Conservation (phyloP, 768 basidiomycete species). For the Mycena belliarum region DNA sequence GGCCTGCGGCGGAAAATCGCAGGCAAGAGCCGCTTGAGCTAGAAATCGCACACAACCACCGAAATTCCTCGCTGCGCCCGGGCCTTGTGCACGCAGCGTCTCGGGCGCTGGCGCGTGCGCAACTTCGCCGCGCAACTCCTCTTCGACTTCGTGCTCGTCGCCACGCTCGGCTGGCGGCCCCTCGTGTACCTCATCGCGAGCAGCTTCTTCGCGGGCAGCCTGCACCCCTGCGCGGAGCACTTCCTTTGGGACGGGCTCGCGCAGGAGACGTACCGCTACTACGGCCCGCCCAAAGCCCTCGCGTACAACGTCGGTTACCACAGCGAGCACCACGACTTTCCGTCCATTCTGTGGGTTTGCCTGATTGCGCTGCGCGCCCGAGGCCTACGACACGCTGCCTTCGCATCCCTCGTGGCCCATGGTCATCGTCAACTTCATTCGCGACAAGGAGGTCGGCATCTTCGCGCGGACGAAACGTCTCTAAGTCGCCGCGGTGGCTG, state of each 20-base stretch:
- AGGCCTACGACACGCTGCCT: slow-evolving; percentile 89
- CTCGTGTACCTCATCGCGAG: slow-evolving; percentile 83
- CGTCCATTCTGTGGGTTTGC: slow-evolving; percentile 92
- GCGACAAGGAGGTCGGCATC: slow-evolving; percentile 85
- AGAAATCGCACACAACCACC: too few relatives aligned
- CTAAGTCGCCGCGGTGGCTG: slow-evolving; percentile 28
- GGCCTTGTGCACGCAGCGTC: slow-evolving; percentile 83
- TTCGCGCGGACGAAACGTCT: slow-evolving; percentile 84
- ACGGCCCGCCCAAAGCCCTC: slow-evolving; percentile 85
- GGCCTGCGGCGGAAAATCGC: too few relatives aligned
- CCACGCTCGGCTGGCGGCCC: slow-evolving; percentile 42
- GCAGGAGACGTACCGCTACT: slow-evolving; percentile 98
- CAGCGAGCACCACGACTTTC: slow-evolving; percentile 99
- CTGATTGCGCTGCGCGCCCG: slow-evolving; percentile 80
- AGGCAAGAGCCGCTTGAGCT: too few relatives aligned
- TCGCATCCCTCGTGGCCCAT: slow-evolving; percentile 93
- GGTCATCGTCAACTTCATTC: slow-evolving; percentile 92
- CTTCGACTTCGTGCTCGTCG: slow-evolving; percentile 72
- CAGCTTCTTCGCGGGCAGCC: slow-evolving; percentile 94
- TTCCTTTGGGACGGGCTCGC: slow-evolving; percentile 90
- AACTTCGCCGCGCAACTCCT: slow-evolving; percentile 71
- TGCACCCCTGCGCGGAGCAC: slow-evolving; percentile 96
- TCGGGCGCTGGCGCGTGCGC: slow-evolving; percentile 82
- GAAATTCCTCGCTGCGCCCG: too few relatives aligned
- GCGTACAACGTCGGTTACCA: slow-evolving; percentile 99